phyloP scores from a whole-genome alignment of 208 protist genomes.

The Zelonia costaricensis region DNA sequence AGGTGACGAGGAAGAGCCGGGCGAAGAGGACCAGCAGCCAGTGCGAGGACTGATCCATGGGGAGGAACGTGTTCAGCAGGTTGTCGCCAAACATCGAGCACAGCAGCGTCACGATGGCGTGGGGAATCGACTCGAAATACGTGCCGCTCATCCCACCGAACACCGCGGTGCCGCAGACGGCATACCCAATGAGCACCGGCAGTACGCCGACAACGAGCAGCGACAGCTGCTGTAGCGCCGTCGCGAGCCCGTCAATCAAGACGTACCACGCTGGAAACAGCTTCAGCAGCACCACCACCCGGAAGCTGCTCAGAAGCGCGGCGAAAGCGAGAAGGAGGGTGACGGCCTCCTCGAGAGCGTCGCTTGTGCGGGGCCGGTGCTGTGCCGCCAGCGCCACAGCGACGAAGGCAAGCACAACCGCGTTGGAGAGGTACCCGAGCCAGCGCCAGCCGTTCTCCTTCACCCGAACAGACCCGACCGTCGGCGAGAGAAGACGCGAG shows the following conservation, averaged over 20 bases:
- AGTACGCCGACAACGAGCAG: conserved; percentile 46
- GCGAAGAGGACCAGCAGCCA: conserved; percentile 41
- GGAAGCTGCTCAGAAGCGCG: conserved; percentile 38
- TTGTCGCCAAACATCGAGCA: conserved; percentile 66
- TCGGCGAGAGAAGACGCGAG: not conserved
- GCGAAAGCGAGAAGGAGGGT: conserved; percentile 59
- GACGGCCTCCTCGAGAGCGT: conserved; percentile 34
- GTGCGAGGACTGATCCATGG: conserved; percentile 46
- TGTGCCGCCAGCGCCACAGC: conserved; percentile 31
- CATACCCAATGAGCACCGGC: conserved; percentile 49
- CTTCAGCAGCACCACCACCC: conserved; percentile 44
- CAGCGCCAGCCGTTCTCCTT: conserved; percentile 36
- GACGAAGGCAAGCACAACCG: conserved; percentile 36
- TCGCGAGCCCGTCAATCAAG: conserved; percentile 48
- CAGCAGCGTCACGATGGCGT: conserved; percentile 44
- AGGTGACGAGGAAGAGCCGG: conserved; percentile 52
- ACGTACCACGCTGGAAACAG: conserved; percentile 48
- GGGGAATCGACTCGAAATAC: conserved; percentile 37
- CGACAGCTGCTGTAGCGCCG: conserved; percentile 35
- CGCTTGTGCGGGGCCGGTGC: conserved; percentile 20
- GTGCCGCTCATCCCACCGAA: conserved; percentile 38
- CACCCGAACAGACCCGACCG: not conserved
- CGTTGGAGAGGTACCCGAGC: conserved; percentile 48
- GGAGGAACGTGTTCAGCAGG: conserved; percentile 55
- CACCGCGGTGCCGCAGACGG: conserved; percentile 48